phyloP scores from a whole-genome alignment of 176 grass and related monocot species.

The Musa acuminata region DNA sequence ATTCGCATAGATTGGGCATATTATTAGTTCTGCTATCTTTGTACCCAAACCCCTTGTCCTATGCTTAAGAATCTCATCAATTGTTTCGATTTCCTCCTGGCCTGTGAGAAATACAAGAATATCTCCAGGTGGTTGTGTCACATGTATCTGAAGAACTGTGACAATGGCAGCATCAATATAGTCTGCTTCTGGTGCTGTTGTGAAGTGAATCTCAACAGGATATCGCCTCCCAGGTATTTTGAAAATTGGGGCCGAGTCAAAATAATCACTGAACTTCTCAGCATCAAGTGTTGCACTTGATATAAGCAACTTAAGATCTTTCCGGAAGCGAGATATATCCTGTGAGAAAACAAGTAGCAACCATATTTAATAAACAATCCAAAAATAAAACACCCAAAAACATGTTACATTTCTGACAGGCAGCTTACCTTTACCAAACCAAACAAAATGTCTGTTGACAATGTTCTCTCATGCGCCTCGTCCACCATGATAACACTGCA shows the following conservation, averaged over 20 bases:
- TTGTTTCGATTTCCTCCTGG: constrained; percentile 90
- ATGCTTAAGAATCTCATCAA: constrained; percentile 95
- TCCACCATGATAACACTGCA: constrained; percentile 88
- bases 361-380: not conserved
- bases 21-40: constrained; percentile 84
- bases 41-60: constrained; percentile 80
- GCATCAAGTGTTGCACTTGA: constrained; percentile 96
- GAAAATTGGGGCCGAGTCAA: constrained; percentile 82
- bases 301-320: constrained; percentile 84
- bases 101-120: constrained; percentile 91
- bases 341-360: constrained; percentile 12
- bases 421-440: constrained; percentile 75
- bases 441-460: constrained; percentile 96
- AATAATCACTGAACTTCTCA: constrained; percentile 93
- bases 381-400: not conserved
- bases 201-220: constrained; percentile 82
- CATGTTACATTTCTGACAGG: not conserved
- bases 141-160: constrained; percentile 89
- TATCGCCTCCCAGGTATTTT: constrained; percentile 82
- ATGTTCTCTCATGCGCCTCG: constrained; percentile 87
- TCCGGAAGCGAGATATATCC: constrained; percentile 77
- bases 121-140: constrained; percentile 77
- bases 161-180: constrained; percentile 94
- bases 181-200: constrained; percentile 90
- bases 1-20: constrained; percentile 92